phyloP scores from a whole-genome alignment of 2,329 filamentous ascomycete species.

The Chaetothyriales sp. region DNA sequence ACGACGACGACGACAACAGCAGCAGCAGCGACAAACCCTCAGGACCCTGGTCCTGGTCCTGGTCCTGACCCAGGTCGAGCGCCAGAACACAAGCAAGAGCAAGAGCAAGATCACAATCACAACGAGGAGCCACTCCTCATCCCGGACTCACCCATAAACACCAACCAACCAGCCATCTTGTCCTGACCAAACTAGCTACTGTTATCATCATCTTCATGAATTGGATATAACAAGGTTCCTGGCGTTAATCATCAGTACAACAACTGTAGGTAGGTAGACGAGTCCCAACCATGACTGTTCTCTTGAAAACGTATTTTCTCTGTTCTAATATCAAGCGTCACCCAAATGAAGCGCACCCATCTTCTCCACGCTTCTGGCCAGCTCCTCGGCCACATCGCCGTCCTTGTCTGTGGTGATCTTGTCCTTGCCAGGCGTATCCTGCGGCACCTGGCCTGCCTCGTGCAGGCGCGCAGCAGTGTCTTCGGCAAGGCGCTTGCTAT shows the following conservation, averaged over 20 bases:
- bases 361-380: slow-evolving; percentile 14
- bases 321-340: neutral
- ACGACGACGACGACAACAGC: neutral
- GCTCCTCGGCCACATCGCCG: slow-evolving; percentile 4
- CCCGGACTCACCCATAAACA: neutral
- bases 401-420: slow-evolving; percentile 1
- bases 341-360: slow-evolving; percentile 9
- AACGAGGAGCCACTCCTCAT: neutral
- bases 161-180: neutral
- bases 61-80: no score
- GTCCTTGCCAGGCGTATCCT: neutral
- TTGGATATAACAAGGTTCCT: neutral
- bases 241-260: no score
- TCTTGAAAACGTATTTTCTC: neutral
- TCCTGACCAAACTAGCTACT: neutral
- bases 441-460: slow-evolving; percentile 8
- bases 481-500: slow-evolving; percentile 19
- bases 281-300: neutral
- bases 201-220: neutral
- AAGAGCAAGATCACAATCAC: neutral
- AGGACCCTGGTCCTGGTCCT: no score
- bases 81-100: neutral
- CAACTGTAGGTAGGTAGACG: no score
- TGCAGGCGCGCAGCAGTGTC: slow-evolving; percentile 20
- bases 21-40: neutral